Conservation (phyloP, 2,329 filamentous ascomycete species). For the Dryadomyces sulphureus region DNA sequence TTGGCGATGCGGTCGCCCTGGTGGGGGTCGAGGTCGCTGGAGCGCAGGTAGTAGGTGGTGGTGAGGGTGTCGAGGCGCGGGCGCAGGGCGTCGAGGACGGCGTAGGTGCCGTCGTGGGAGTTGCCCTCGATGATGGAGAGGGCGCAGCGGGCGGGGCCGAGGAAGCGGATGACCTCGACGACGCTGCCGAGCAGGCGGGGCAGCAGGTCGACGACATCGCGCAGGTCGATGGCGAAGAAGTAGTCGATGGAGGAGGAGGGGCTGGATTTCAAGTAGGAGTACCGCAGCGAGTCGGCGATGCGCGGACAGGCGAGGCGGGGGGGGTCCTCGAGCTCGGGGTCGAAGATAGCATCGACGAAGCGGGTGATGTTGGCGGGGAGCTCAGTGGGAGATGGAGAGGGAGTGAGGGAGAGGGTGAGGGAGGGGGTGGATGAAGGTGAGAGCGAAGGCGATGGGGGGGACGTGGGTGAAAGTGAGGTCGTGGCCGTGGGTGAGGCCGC, state of each 20-base stretch:
- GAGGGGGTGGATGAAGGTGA: background rate
- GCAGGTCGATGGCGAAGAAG: constrained; percentile 39
- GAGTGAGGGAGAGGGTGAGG: background rate
- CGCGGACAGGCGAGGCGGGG: constrained; percentile 9
- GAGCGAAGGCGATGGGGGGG: background rate
- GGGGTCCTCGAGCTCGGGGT: constrained; percentile 3
- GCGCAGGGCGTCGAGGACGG: constrained; percentile 28
- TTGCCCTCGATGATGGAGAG: constrained; percentile 41
- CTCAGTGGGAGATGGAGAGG: background rate
- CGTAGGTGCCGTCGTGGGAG: constrained; percentile 37
- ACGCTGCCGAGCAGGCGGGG: constrained; percentile 36
- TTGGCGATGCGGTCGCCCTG: constrained; percentile 48
- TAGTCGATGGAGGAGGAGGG: constrained; percentile 15
- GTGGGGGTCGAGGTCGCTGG: constrained; percentile 24
- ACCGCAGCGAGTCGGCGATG: constrained; percentile 1
- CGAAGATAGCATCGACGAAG: constrained; percentile 11
- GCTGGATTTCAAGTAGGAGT: constrained; percentile 6
- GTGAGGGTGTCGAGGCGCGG: constrained; percentile 23
- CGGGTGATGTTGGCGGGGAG: constrained; percentile 1
- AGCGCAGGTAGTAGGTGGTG: constrained; percentile 25
- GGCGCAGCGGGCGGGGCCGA: constrained; percentile 33
- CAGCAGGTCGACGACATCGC: constrained; percentile 27
- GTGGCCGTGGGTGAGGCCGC: background rate
- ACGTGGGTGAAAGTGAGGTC: background rate
- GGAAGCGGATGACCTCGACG: constrained; percentile 14